These are phyloP conservation scores for Penicillium glabrum DNA, from an alignment of 2,329 filamentous ascomycete genomes.

Conservation along the genomic window DNA sequence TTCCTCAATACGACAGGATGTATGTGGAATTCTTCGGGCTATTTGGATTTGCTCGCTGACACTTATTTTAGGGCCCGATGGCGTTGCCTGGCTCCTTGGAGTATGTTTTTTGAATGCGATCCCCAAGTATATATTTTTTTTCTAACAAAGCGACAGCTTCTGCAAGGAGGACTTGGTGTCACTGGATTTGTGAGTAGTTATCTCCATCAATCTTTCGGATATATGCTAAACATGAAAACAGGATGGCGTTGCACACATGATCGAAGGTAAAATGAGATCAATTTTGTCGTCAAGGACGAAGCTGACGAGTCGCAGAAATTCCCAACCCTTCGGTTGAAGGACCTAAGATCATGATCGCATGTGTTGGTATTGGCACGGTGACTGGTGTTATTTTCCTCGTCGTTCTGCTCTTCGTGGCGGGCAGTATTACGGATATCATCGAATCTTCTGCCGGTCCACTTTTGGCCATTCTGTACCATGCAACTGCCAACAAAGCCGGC, in stretches of 20 bases:
- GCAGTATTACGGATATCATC: constrained; percentile 58
- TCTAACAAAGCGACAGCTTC: constrained; percentile 31
- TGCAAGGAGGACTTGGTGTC: constrained; percentile 54
- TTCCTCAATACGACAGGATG: constrained; percentile 70
- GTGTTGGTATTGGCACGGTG: constrained; percentile 61
- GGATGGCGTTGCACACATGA: constrained; percentile 53
- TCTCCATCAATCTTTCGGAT: background rate
- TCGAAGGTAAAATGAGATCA: constrained; percentile 38
- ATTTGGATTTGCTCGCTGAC: constrained; percentile 11
- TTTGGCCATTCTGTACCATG: constrained; percentile 62
- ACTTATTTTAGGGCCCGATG: constrained; percentile 55
- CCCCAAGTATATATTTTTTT: background rate
- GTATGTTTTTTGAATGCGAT: constrained; percentile 24
- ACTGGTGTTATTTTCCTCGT: constrained; percentile 65
- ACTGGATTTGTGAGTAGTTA: constrained; percentile 51
- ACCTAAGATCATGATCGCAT: constrained; percentile 66
- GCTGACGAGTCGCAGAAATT: constrained; percentile 33
- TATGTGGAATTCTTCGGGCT: constrained; percentile 13
- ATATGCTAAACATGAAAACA: constrained; percentile 9
- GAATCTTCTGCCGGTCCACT: constrained; percentile 57
- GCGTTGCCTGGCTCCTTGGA: constrained; percentile 52
- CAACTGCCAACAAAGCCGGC: constrained; percentile 61
- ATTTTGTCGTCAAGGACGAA: background rate
- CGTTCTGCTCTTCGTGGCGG: constrained; percentile 64
- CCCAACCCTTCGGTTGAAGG: constrained; percentile 53